Evolutionary conservation across 257 asterid species (phyloP), one percentile per base, ranked within the genome.

Genomic region (Capsicum chinense): DNA sequence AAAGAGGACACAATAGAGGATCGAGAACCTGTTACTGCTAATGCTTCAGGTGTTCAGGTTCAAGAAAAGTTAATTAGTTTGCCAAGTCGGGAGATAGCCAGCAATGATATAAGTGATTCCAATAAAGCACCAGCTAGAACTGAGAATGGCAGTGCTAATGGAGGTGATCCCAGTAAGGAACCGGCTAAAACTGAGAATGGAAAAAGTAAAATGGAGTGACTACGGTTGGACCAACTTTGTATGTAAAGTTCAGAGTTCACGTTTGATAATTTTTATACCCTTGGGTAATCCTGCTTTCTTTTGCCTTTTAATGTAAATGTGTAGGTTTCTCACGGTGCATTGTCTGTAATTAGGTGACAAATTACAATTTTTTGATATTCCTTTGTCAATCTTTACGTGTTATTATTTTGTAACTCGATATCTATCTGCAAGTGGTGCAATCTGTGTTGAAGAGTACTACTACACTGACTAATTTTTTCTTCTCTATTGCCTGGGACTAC

Each of bases 1-100:
- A 86, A 87, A 81, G 93, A 86, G 48, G 85, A 63, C 21, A 58
- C 48, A 21, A 68, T 14, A 84, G 90, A 67, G 57, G 86, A 80
- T 60, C 81, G 2, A 54, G 64, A 13, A 52, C 83, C 92, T 52
- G 82, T 89, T 48, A 81, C 54, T n/a, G 60, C 79, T n/a, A 87
- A 59, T 6, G 58, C 80, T 74, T 78, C 86, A 26, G 50, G 13
- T 37, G 14, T 83, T 76, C 88, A 69, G 73, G 83, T 84, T 48
- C 69, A 79, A 59, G 90, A 81, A 76, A 83, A 84, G 79, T 84
- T 80, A 80, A 82, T 87, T 76, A 81, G 56, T 71, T 48, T 71
- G 79, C 58, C 56, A 47, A 33, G 39, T 71, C 79, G 33, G 26
- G 39, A 71, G 79, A 83, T 57, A 42, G 66, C 78, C 17, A 19